Evolutionary conservation across 139 green algal genomes (phyloP).

Genomic region (Closterium sp.): DNA sequence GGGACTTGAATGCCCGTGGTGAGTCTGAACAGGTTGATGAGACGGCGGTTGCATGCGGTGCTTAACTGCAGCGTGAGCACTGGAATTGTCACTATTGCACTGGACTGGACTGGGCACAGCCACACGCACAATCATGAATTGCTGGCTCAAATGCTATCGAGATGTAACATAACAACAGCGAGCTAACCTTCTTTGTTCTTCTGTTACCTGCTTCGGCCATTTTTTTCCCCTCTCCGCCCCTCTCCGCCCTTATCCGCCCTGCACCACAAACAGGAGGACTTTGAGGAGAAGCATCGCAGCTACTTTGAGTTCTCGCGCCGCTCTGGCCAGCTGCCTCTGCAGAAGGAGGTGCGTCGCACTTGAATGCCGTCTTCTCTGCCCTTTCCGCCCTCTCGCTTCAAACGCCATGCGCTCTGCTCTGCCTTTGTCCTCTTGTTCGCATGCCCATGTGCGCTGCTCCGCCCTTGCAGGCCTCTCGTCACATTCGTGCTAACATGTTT

Average conservation of each 20-base stretch:
- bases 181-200: background rate
- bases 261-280: conserved; percentile 50
- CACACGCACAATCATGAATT: too few relatives aligned
- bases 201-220: too few relatives aligned
- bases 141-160: too few relatives aligned
- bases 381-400: background rate
- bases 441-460: too few relatives aligned
- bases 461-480: background rate
- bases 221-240: background rate
- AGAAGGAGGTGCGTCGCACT: conserved; percentile 58
- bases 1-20: too few relatives aligned
- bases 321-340: conserved; percentile 73
- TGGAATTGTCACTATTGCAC: too few relatives aligned
- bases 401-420: background rate
- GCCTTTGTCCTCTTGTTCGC: too few relatives aligned
- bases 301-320: conserved; percentile 85
- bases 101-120: too few relatives aligned
- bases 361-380: background rate
- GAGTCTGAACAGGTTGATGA: too few relatives aligned
- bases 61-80: too few relatives aligned
- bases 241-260: background rate
- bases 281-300: conserved; percentile 81
- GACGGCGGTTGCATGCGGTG: too few relatives aligned
- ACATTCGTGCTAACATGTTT: background rate
- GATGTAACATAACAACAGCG: too few relatives aligned